A percentile compares a stretch with the other conserved stretches of the same genome.
phyloP scores from a whole-genome alignment of 83 land plant genomes.

The Thuja plicata region DNA sequence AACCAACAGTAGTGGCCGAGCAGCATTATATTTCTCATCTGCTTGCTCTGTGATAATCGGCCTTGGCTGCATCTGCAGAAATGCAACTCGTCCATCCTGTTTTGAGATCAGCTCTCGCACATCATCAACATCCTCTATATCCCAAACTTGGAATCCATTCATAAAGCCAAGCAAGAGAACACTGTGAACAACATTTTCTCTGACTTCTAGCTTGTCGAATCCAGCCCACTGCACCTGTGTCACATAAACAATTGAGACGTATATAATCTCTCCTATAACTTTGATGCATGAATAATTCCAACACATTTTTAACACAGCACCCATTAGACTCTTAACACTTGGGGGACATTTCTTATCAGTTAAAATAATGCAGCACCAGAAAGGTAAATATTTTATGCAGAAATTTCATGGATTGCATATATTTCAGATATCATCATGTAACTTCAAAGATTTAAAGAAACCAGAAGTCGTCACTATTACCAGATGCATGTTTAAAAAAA shows the following conservation, averaged over 20 bases:
- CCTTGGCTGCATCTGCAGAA: conserved; percentile 73
- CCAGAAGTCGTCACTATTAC: background rate
- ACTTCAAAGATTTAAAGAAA: background rate
- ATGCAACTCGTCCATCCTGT: conserved; percentile 92
- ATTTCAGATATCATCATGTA: background rate
- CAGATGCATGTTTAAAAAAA: background rate
- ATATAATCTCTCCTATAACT: background rate
- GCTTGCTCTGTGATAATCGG: conserved; percentile 36
- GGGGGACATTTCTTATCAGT: background rate
- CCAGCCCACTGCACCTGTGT: conserved; percentile 87
- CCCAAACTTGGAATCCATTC: conserved; percentile 95
- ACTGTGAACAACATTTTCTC: conserved; percentile 36
- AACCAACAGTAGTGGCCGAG: conserved; percentile 65
- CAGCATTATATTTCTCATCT: conserved; percentile 53
- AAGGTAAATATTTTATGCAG: background rate
- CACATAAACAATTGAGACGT: background rate
- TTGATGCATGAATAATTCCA: background rate
- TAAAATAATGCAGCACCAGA: background rate
- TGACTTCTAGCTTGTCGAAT: conserved; percentile 84
- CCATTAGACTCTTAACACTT: background rate
- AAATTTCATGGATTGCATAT: background rate
- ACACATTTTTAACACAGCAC: background rate
- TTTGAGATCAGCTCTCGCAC: conserved; percentile 75
- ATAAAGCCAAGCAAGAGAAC: conserved; percentile 78
- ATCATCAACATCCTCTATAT: conserved; percentile 81